These are phyloP conservation scores for Calonectria naviculata DNA, from an alignment of 2,329 filamentous ascomycete species.

Conservation along the genomic window DNA sequence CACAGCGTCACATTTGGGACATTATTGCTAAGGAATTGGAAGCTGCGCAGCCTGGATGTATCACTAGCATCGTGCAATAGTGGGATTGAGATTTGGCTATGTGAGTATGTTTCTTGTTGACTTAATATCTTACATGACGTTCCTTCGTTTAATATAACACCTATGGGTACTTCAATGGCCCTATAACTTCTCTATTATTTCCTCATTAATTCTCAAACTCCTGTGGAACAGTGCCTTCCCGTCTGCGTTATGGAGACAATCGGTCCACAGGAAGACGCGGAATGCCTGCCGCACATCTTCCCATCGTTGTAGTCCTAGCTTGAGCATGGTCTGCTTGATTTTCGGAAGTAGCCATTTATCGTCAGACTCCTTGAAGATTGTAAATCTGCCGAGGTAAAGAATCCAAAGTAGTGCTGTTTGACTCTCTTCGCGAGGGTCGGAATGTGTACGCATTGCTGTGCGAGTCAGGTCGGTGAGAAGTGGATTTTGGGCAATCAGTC, in stretches of 20 bases:
- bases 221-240: neutral
- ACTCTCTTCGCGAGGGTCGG: neutral
- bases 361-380: conserved; percentile 9
- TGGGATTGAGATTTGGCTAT: neutral
- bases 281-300: conserved; percentile 4
- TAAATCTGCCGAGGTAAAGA: conserved; percentile 2
- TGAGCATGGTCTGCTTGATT: neutral
- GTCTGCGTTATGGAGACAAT: neutral
- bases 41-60: conserved; percentile 39
- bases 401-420: conserved; percentile 10
- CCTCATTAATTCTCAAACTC: neutral
- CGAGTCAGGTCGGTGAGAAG: conserved; percentile 6
- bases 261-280: conserved; percentile 14
- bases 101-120: neutral
- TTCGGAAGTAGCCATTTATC: conserved; percentile 16
- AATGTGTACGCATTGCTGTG: neutral
- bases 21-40: conserved; percentile 42
- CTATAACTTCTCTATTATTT: neutral
- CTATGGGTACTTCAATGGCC: neutral
- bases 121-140: neutral
- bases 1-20: conserved; percentile 43
- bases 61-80: conserved; percentile 24
- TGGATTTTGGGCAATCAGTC: conserved; percentile 1
- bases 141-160: neutral
- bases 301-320: conserved; percentile 11